phyloP scores from a whole-genome alignment of 306 rosid species.

The Cicer arietinum region DNA sequence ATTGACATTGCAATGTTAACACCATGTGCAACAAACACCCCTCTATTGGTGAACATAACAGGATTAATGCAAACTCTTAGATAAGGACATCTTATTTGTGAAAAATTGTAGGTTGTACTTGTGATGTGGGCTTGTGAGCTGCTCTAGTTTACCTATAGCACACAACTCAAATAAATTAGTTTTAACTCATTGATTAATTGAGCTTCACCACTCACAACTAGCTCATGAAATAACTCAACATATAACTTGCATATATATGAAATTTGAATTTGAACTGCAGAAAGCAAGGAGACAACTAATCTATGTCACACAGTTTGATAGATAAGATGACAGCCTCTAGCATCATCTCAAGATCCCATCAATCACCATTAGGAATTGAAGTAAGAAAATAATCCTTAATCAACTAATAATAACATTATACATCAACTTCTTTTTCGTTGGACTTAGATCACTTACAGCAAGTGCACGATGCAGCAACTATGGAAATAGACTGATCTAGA shows the following conservation, averaged over 20 bases:
- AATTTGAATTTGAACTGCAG: neutral
- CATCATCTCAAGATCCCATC: conserved; percentile 13
- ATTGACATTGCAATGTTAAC: neutral
- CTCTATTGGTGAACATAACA: neutral
- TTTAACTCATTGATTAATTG: neutral
- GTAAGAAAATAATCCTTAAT: neutral
- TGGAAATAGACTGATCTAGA: too few relatives aligned
- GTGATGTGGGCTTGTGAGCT: conserved; percentile 1
- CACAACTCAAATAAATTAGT: neutral
- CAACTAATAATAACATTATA: conserved; percentile 4
- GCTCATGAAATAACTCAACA: neutral
- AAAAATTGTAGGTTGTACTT: neutral
- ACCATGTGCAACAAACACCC: neutral
- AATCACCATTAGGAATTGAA: neutral
- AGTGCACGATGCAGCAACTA: too few relatives aligned
- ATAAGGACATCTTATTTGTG: neutral
- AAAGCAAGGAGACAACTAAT: neutral
- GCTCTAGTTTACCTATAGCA: neutral
- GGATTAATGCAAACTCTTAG: neutral
- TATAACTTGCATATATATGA: neutral
- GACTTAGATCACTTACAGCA: too few relatives aligned
- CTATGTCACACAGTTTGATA: neutral
- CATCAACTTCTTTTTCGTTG: neutral
- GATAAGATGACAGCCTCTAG: neutral
- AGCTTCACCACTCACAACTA: neutral